These are phyloP conservation scores for Thozetella sp. DNA, from an alignment of 495 filamentous ascomycete species.

Conservation along the genomic window DNA sequence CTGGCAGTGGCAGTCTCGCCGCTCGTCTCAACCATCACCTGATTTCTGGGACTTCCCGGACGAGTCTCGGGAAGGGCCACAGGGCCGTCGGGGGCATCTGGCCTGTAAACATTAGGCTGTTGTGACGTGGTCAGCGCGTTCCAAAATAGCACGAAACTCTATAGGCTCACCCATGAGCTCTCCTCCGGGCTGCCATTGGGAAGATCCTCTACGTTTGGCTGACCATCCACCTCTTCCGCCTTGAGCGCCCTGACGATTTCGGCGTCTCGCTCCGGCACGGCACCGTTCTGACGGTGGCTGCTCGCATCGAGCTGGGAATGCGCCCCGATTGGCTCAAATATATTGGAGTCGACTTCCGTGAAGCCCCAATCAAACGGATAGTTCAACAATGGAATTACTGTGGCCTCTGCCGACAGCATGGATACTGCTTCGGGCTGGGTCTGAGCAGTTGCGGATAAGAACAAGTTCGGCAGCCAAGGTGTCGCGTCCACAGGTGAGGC, in stretches of 20 bases:
- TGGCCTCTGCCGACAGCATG: background rate
- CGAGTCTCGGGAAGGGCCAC: background rate
- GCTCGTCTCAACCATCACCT: background rate
- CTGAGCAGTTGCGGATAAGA: background rate
- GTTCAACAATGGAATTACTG: background rate
- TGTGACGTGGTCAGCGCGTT: background rate
- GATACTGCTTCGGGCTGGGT: background rate
- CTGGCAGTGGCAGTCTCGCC: background rate
- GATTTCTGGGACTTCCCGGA: background rate
- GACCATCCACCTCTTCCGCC: background rate
- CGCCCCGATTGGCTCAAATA: background rate
- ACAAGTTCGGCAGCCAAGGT: background rate
- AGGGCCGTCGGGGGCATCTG: background rate
- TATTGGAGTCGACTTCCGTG: background rate
- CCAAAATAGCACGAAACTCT: too few relatives aligned
- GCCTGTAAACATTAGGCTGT: background rate
- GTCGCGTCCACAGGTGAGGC: background rate
- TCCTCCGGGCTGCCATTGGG: background rate
- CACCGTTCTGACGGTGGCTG: background rate
- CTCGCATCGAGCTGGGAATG: background rate
- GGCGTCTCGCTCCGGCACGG: background rate
- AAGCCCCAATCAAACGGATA: background rate
- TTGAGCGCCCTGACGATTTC: background rate
- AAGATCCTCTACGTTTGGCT: background rate
- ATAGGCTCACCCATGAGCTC: background rate